A percentile compares a stretch with the other conserved stretches of the same genome.
These are phyloP conservation scores for Stylosanthes scabra DNA, from an alignment of 331 rosid species.

Conservation along the genomic window DNA sequence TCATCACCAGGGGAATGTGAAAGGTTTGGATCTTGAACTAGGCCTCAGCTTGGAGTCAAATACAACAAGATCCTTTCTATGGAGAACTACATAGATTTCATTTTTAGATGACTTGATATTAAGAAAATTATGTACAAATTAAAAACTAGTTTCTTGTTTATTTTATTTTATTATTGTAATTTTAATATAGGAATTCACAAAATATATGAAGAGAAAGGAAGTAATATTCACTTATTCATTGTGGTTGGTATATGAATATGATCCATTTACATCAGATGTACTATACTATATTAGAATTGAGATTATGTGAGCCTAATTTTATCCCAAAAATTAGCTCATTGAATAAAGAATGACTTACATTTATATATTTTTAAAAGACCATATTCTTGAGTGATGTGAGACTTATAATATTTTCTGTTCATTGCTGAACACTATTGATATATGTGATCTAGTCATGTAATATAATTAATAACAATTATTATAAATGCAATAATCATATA, in stretches of 20 bases:
- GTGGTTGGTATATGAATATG: background rate
- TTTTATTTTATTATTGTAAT: slow-evolving; percentile 36
- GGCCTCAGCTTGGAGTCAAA: slow-evolving; percentile 60
- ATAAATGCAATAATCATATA: too few species aligned
- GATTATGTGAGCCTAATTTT: too few species aligned
- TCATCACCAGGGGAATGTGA: slow-evolving; percentile 52
- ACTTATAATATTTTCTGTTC: too few species aligned
- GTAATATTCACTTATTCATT: slow-evolving; percentile 31
- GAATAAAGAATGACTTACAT: too few species aligned
- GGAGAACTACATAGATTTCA: slow-evolving; percentile 36
- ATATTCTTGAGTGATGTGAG: too few species aligned
- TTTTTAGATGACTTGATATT: background rate
- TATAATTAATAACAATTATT: too few species aligned
- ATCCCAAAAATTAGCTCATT: too few species aligned
- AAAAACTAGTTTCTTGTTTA: background rate
- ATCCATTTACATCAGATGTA: too few species aligned
- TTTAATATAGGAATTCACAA: slow-evolving; percentile 33
- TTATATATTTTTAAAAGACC: too few species aligned
- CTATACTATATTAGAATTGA: too few species aligned
- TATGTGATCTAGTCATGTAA: too few species aligned
- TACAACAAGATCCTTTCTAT: slow-evolving; percentile 47
- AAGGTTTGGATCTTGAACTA: slow-evolving; percentile 77
- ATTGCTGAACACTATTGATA: too few species aligned
- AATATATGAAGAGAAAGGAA: background rate
- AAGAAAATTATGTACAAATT: slow-evolving; percentile 1